These are phyloP conservation scores for Cicer judaicum DNA, from an alignment of 306 rosid species.

Conservation along the genomic window DNA sequence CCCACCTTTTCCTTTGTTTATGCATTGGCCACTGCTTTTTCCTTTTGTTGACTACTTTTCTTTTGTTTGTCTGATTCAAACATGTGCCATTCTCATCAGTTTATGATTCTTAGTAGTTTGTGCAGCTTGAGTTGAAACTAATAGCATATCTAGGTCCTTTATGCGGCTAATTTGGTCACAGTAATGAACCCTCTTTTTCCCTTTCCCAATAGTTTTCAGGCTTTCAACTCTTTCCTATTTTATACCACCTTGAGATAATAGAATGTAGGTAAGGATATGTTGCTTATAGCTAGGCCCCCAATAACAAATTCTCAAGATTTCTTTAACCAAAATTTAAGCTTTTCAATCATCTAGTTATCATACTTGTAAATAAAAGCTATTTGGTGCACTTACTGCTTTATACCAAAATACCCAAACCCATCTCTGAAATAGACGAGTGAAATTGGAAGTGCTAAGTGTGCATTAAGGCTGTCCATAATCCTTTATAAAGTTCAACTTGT, in stretches of 20 bases:
- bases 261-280: constrained; percentile 30
- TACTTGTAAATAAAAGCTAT: constrained; percentile 62
- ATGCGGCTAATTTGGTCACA: constrained; percentile 38
- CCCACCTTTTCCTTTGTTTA: constrained; percentile 45
- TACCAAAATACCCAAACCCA: constrained; percentile 34
- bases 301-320: constrained; percentile 43
- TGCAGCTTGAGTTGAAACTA: constrained; percentile 46
- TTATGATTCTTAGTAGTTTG: constrained; percentile 45
- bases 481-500: constrained; percentile 20
- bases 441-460: constrained; percentile 16
- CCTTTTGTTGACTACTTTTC: constrained; percentile 79
- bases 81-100: constrained; percentile 39
- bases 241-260: constrained; percentile 39
- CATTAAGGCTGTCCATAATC: constrained; percentile 35
- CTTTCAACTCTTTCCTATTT: constrained; percentile 45
- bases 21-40: constrained; percentile 41
- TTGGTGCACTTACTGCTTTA: constrained; percentile 56
- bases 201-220: constrained; percentile 36
- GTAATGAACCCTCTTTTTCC: constrained; percentile 32
- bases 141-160: neutral
- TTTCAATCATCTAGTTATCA: constrained; percentile 63
- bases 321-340: constrained; percentile 49
- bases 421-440: constrained; percentile 33
- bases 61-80: constrained; percentile 50
- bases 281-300: constrained; percentile 49